These are phyloP conservation scores for Melastoma malabathricum DNA, from an alignment of 345 rosid species.

Conservation along the genomic window DNA sequence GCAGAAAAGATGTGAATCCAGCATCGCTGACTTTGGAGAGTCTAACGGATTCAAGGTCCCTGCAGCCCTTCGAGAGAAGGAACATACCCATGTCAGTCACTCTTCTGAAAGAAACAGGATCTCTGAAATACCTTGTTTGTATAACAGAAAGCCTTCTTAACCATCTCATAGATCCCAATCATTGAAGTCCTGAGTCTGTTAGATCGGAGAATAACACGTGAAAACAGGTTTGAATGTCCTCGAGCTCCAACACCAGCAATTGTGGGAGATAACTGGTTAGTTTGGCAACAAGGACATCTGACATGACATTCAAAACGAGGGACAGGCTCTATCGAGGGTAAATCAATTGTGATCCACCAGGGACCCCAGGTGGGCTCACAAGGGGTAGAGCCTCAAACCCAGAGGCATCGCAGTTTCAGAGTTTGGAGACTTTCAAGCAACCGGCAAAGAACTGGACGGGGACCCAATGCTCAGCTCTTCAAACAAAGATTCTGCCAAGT, in stretches of 20 bases:
- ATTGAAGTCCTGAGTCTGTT: conserved; percentile 44
- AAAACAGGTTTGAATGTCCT: conserved; percentile 43
- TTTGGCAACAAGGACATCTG: conserved; percentile 34
- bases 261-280: conserved; percentile 29
- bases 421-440: conserved; percentile 30
- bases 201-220: conserved; percentile 25
- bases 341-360: conserved; percentile 5
- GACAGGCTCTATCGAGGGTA: conserved; percentile 35
- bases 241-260: conserved; percentile 48
- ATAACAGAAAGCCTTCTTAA: conserved; percentile 39
- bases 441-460: conserved; percentile 20
- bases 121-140: conserved; percentile 26
- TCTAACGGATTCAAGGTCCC: conserved; percentile 35
- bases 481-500: conserved; percentile 33
- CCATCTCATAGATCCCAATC: conserved; percentile 22
- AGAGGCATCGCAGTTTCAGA: conserved; percentile 35
- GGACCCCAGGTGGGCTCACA: not conserved
- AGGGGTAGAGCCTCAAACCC: conserved; percentile 25
- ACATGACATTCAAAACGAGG: conserved; percentile 36
- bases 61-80: conserved; percentile 49
- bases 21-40: conserved; percentile 65
- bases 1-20: conserved; percentile 52
- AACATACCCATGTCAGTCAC: conserved; percentile 63
- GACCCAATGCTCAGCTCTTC: conserved; percentile 25
- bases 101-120: conserved; percentile 43